Evolutionary conservation across 2,329 filamentous ascomycete genomes (phyloP), one percentile per base, ranked within the genome.

Genomic region (Fusarium fracticaudum): DNA sequence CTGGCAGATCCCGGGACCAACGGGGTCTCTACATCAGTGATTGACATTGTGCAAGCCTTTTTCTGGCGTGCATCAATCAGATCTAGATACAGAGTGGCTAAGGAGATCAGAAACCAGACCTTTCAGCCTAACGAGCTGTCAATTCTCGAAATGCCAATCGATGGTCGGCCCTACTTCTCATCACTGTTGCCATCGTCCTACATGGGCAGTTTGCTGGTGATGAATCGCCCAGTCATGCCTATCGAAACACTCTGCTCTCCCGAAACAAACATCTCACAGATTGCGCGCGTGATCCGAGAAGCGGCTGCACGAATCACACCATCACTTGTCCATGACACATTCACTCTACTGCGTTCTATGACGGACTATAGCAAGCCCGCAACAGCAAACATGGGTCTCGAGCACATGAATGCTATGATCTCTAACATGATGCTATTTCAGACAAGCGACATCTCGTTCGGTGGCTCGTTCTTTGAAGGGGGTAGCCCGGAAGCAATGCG

Each of bases 111-210:
- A 5, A 37, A 40, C 3, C 48, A 43, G 10, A 14, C 18, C 1
- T 66, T 65, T 6, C 20, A 40, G 41, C 26, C 20, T 7, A 29
- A 58, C 6, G 64, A 66, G 1, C 5, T 66, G 20, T 66, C 64
- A 8, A 65, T 66, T 22, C 54, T 66, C 24, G 64, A 66, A 22
- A 66, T 66, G 64, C 64, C 64, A 26, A 58, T 66, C 24, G 64
- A 66, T 4, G 48, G 64, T 15, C 41, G 64, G 12, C 60, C 60
- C 18, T 66, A 58, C 33, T 66, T 66, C 29, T 65, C 60, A 1
- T 66, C 64, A 12, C 41, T 47, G 12, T 29, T 66, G 3, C 64
- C 64, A 5, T 66, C 64, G 1, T 57, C 64, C 8, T 65, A 66
- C 29, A 66, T 66, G 60, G 60, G 60, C 1, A 66, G 64, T n/a